These are phyloP conservation scores for Jamesozyma piceae DNA, from an alignment of 805 yeast genomes.

Conservation along the genomic window DNA sequence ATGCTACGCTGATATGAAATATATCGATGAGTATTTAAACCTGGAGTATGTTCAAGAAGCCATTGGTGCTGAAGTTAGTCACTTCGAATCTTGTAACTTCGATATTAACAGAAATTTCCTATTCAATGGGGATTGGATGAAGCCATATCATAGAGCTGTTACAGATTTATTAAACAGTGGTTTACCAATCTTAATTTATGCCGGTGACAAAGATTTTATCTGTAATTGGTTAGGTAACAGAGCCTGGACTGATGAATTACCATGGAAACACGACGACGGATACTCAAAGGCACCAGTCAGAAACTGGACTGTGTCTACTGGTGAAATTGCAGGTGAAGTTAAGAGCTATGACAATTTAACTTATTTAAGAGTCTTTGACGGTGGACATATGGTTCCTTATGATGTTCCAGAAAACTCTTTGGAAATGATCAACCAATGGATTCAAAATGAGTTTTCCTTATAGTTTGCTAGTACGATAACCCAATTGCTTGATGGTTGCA, in stretches of 20 bases:
- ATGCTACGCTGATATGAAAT: slow-evolving; percentile 74
- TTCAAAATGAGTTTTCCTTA: slow-evolving; percentile 49
- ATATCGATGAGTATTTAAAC: slow-evolving; percentile 73
- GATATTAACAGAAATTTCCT: slow-evolving; percentile 72
- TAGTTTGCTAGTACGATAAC: no score
- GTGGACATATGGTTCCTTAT: slow-evolving; percentile 94
- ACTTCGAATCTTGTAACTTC: slow-evolving; percentile 66
- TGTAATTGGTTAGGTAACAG: slow-evolving; percentile 95
- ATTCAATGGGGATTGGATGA: slow-evolving; percentile 86
- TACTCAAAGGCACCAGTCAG: slow-evolving; percentile 40
- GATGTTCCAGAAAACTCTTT: slow-evolving; percentile 75
- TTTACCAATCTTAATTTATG: slow-evolving; percentile 79
- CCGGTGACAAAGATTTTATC: slow-evolving; percentile 93
- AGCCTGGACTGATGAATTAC: slow-evolving; percentile 71
- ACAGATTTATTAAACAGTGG: slow-evolving; percentile 59
- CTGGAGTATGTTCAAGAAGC: slow-evolving; percentile 64
- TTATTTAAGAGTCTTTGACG: slow-evolving; percentile 75
- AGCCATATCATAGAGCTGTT: slow-evolving; percentile 75
- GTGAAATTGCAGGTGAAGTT: slow-evolving; percentile 55
- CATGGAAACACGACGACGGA: slow-evolving; percentile 51
- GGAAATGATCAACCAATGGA: slow-evolving; percentile 82
- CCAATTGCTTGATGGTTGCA: no score
- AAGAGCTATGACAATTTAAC: slow-evolving; percentile 63
- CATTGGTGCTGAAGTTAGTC: slow-evolving; percentile 83
- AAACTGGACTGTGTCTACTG: slow-evolving; percentile 38